These are phyloP conservation scores for Arthroderma sp. DNA, from an alignment of 2,329 filamentous ascomycete genomes.

Conservation along the genomic window DNA sequence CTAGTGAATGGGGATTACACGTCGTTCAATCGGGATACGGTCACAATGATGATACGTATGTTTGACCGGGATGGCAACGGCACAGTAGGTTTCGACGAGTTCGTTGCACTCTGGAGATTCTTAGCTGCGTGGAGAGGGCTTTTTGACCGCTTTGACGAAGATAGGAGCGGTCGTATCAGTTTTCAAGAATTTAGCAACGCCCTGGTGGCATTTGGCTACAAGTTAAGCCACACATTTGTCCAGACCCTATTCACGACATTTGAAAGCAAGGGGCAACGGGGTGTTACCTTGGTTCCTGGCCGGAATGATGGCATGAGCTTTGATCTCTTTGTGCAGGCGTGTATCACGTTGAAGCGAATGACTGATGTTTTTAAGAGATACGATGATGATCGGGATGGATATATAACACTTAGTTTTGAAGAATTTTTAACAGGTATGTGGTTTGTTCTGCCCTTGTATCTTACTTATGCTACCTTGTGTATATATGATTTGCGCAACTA, in stretches of 20 bases:
- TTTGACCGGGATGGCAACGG: constrained; percentile 87
- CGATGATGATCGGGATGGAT: constrained; percentile 91
- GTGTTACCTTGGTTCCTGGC: constrained; percentile 25
- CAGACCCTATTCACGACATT: constrained; percentile 77
- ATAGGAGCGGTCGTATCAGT: constrained; percentile 75
- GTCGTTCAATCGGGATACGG: constrained; percentile 83
- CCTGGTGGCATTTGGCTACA: constrained; percentile 84
- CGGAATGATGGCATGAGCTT: constrained; percentile 66
- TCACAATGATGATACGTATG: constrained; percentile 99
- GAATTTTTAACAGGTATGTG: constrained; percentile 55
- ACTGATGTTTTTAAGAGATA: constrained; percentile 99
- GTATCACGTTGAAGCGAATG: constrained; percentile 94
- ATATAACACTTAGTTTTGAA: constrained; percentile 72
- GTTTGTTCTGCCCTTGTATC: background rate
- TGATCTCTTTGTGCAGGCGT: constrained; percentile 94
- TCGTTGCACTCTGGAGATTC: constrained; percentile 93
- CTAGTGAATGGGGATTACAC: constrained; percentile 96
- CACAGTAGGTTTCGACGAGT: constrained; percentile 88
- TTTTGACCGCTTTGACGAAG: constrained; percentile 89
- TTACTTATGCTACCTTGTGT: too few relatives aligned
- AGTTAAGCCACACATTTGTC: constrained; percentile 72
- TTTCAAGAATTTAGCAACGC: constrained; percentile 81
- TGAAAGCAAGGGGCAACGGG: constrained; percentile 46
- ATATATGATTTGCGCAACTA: background rate
- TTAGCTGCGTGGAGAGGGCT: constrained; percentile 85